A percentile compares a stretch with the other conserved stretches of the same genome.
These are phyloP conservation scores for Boletus subcaerulescens DNA, from an alignment of 768 basidiomycete genomes.

Conservation along the genomic window DNA sequence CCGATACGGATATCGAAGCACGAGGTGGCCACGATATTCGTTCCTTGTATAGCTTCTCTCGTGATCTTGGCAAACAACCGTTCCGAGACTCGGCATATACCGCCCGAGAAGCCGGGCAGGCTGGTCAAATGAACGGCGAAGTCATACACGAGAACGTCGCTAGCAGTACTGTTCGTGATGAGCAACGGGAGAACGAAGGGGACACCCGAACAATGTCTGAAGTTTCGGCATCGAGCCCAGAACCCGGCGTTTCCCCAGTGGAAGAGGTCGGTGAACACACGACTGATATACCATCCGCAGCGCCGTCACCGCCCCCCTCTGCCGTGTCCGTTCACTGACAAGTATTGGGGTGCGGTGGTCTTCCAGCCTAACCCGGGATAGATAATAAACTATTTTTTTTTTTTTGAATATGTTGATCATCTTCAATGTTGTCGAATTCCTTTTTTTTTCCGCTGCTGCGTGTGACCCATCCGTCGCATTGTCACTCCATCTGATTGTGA, in stretches of 20 bases:
- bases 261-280: conserved; percentile 22
- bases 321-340: conserved; percentile 29
- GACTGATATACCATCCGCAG: conserved; percentile 26
- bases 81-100: conserved; percentile 24
- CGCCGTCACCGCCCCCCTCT: conserved; percentile 30
- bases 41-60: conserved; percentile 34
- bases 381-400: conserved; percentile 31
- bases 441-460: conserved; percentile 5
- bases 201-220: conserved; percentile 15
- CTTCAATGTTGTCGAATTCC: conserved; percentile 25
- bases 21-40: conserved; percentile 28
- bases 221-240: conserved; percentile 14
- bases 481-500: conserved; percentile 7
- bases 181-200: conserved; percentile 7
- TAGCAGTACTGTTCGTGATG: conserved; percentile 6
- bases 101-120: conserved; percentile 21
- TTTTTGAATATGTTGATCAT: conserved; percentile 36
- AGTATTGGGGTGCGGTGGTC: neutral
- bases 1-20: conserved; percentile 31
- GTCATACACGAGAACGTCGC: conserved; percentile 14
- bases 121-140: conserved; percentile 21
- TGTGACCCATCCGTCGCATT: conserved; percentile 12
- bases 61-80: conserved; percentile 27
- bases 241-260: conserved; percentile 17
- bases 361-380: conserved; percentile 16